A percentile compares a stretch with the other conserved stretches of the same genome.
phyloP scores from a whole-genome alignment of 1,284 basidiomycete species.

The Singerocomus inundabilis region DNA sequence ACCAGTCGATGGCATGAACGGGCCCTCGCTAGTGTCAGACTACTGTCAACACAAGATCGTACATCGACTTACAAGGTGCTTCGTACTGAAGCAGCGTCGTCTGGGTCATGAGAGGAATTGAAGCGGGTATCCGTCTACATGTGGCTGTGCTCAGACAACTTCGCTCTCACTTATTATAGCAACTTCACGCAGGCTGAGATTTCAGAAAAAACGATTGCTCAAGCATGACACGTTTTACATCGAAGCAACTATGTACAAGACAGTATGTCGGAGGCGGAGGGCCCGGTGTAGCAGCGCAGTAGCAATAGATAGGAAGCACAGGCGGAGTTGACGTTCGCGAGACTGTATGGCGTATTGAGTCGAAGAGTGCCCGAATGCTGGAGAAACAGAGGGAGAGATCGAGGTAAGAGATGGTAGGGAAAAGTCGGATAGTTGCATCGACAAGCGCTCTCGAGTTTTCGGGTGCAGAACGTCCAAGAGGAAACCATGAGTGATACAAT shows the following conservation, averaged over 20 bases:
- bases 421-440: constrained; percentile 16
- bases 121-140: constrained; percentile 6
- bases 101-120: constrained; percentile 48
- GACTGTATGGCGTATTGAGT: constrained; percentile 18
- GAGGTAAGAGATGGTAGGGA: constrained; percentile 8
- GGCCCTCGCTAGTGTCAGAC: constrained; percentile 56
- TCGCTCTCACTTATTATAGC: background rate
- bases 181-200: background rate
- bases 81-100: constrained; percentile 70
- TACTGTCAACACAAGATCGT: background rate
- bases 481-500: constrained; percentile 28
- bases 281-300: constrained; percentile 21
- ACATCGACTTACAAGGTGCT: constrained; percentile 61
- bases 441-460: constrained; percentile 29
- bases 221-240: constrained; percentile 28
- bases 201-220: constrained; percentile 14
- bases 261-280: constrained; percentile 26
- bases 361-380: constrained; percentile 18
- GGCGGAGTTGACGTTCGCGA: constrained; percentile 19
- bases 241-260: constrained; percentile 31
- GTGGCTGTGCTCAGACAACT: constrained; percentile 27
- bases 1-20: constrained; percentile 82
- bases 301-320: constrained; percentile 19
- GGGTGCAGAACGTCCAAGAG: constrained; percentile 21
- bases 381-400: constrained; percentile 11